Conservation (phyloP, 352 stramenopile species). For the Lagenidium giganteum region DNA sequence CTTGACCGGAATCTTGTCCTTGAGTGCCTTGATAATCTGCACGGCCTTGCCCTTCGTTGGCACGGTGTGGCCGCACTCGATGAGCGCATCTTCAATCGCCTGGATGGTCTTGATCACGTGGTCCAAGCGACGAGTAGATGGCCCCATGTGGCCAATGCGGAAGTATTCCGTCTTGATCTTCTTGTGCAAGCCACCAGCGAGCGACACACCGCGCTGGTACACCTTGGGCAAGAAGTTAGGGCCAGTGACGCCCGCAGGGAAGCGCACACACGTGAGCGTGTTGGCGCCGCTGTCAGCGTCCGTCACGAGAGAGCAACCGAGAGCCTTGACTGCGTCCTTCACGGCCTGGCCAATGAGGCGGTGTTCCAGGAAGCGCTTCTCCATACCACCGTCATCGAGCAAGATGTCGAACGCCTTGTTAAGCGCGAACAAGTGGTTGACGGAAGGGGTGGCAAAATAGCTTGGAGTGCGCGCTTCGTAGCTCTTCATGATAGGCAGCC, state of each 20-base stretch:
- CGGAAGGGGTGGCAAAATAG: slow-evolving; percentile 74
- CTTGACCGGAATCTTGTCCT: slow-evolving; percentile 40
- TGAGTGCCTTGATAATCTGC: slow-evolving; percentile 55
- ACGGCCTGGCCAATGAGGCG: slow-evolving; percentile 45
- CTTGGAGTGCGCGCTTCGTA: slow-evolving; percentile 69
- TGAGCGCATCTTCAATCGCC: slow-evolving; percentile 62
- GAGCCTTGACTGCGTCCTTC: slow-evolving; percentile 59
- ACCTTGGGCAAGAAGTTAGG: slow-evolving; percentile 74
- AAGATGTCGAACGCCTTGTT: slow-evolving; percentile 64
- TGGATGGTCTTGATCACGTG: slow-evolving; percentile 72
- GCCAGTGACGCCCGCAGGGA: slow-evolving; percentile 51
- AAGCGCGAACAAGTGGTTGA: slow-evolving; percentile 75
- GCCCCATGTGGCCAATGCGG: slow-evolving; percentile 81
- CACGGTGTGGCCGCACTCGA: slow-evolving; percentile 67
- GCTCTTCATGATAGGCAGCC: slow-evolving; percentile 82
- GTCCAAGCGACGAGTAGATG: slow-evolving; percentile 64
- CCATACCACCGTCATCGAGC: slow-evolving; percentile 69
- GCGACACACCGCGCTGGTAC: slow-evolving; percentile 59
- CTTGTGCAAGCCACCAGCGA: slow-evolving; percentile 70
- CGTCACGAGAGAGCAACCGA: slow-evolving; percentile 66
- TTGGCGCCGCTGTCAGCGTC: slow-evolving; percentile 40
- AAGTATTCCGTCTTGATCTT: slow-evolving; percentile 85
- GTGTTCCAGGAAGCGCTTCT: slow-evolving; percentile 76
- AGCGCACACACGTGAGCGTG: slow-evolving; percentile 74
- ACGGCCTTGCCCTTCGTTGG: slow-evolving; percentile 44